phyloP scores from a whole-genome alignment of 2,329 filamentous ascomycete species.

The Sarocladiaceae sp. region DNA sequence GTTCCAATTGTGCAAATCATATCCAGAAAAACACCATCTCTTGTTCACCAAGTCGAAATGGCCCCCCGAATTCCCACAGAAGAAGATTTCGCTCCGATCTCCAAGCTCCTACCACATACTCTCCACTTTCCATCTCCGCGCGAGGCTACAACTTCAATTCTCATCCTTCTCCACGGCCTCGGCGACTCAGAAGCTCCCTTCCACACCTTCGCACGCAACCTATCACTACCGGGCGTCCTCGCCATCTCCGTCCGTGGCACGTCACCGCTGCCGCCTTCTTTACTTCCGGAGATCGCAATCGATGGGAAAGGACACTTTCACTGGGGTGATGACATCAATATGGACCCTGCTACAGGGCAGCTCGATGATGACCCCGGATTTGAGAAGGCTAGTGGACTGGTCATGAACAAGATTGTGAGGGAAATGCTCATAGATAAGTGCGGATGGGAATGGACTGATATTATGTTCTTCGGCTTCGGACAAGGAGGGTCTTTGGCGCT shows the following conservation, averaged over 20 bases:
- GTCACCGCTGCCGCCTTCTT: constrained; percentile 61
- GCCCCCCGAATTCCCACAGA: constrained; percentile 46
- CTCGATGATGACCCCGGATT: constrained; percentile 62
- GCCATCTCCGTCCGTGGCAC: constrained; percentile 72
- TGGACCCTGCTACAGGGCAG: constrained; percentile 45
- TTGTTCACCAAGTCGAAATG: constrained; percentile 30
- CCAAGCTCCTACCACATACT: constrained; percentile 36
- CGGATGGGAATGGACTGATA: constrained; percentile 55
- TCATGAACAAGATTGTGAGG: constrained; percentile 48
- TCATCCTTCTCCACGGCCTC: constrained; percentile 80
- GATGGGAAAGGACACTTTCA: constrained; percentile 39
- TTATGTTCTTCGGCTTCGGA: constrained; percentile 63
- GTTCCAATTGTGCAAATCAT: no score
- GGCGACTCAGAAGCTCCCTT: constrained; percentile 72
- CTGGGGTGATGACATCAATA: constrained; percentile 63
- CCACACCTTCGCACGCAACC: constrained; percentile 59
- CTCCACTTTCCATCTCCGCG: constrained; percentile 48
- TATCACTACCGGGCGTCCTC: constrained; percentile 73
- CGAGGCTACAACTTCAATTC: constrained; percentile 66
- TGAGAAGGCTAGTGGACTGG: constrained; percentile 36
- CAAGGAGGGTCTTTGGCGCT: constrained; percentile 63
- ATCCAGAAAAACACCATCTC: no score
- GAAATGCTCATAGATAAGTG: constrained; percentile 49
- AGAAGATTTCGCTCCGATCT: constrained; percentile 44
- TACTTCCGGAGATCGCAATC: constrained; percentile 43